Evolutionary conservation across 495 filamentous ascomycete genomes (phyloP), one percentile per base, ranked within the genome.

Genomic region (Hyaloscypha variabilis): DNA sequence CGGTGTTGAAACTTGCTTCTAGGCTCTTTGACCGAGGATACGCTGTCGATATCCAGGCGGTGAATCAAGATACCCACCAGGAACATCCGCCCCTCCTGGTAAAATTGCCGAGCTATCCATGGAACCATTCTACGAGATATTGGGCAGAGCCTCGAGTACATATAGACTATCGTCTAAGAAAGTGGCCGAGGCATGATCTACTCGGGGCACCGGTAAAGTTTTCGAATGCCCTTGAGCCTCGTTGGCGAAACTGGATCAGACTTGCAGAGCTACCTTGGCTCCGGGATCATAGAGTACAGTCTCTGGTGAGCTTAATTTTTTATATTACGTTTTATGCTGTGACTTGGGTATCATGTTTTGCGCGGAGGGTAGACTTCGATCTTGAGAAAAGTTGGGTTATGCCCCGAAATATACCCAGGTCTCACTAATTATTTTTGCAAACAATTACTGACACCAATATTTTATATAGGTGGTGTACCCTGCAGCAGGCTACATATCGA

Each of bases 401-500:
- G 30, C 30, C 30, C 30, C 30, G 10, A 34, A 34, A 34, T 34
- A 34, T 34, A 34, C 10, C 30, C 10, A 34, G 30, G 30, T 34
- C 30, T 34, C 30, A 34, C 30, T 5, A 34, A 34, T 42, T 19
- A 42, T 13, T 19, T 42, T 42, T 42, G 39, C 39, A 14, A 19
- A 14, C 39, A 42, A 14, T 42, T 42, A 19, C 39, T 42, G 39
- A 42, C 39, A 19, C 39, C 14, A 6, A 42, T 42, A 19, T 42
- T 3, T 36, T 5, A 36, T n/a, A 51, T 25, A 28, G 21, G 25
- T 53, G 8, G 6, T 76, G 3, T 73, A 67, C 49, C 73, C 76
- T 6, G 82, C 79, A 56, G 81, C 82, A 0, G 69, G 67, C 11
- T 85, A 83, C 53, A 65, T 85, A 14, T 74, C 82, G 42, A 79